phyloP scores from a whole-genome alignment of 441 rosid species.

The Populus hybrid region DNA sequence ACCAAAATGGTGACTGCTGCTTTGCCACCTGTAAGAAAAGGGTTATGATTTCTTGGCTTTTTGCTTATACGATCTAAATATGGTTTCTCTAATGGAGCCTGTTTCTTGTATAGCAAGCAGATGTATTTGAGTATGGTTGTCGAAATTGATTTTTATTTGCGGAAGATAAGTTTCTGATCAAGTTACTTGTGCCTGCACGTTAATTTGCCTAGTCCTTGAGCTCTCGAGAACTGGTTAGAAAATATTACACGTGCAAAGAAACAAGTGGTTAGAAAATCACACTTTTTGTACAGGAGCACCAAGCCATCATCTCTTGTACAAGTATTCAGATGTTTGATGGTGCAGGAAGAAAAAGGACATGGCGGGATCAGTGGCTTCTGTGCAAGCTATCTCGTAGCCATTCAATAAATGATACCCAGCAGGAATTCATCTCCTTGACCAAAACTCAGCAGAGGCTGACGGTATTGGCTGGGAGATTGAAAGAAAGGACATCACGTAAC shows the following conservation, averaged over 20 bases:
- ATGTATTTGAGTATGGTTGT: not conserved
- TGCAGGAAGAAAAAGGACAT: not conserved
- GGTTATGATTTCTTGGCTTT: not conserved
- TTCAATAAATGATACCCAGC: not conserved
- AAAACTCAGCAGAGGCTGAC: not conserved
- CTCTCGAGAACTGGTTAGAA: not conserved
- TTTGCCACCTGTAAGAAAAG: too few species aligned
- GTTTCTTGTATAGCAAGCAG: not conserved
- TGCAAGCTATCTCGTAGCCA: not conserved
- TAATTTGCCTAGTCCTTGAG: not conserved
- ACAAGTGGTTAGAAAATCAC: too few species aligned
- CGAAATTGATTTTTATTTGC: too few species aligned
- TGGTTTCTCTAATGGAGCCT: not conserved
- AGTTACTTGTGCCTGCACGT: not conserved
- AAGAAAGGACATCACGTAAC: too few species aligned
- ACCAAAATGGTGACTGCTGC: not conserved
- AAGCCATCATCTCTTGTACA: not conserved
- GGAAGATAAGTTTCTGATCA: too few species aligned
- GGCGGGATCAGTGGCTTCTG: not conserved
- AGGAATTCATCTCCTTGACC: not conserved
- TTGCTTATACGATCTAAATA: too few species aligned
- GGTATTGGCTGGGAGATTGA: too few species aligned
- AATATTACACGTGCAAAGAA: too few species aligned
- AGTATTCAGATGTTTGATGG: not conserved
- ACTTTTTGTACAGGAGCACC: not conserved